phyloP scores from a whole-genome alignment of 352 stramenopile genomes.

The Globisporangium irregulare region DNA sequence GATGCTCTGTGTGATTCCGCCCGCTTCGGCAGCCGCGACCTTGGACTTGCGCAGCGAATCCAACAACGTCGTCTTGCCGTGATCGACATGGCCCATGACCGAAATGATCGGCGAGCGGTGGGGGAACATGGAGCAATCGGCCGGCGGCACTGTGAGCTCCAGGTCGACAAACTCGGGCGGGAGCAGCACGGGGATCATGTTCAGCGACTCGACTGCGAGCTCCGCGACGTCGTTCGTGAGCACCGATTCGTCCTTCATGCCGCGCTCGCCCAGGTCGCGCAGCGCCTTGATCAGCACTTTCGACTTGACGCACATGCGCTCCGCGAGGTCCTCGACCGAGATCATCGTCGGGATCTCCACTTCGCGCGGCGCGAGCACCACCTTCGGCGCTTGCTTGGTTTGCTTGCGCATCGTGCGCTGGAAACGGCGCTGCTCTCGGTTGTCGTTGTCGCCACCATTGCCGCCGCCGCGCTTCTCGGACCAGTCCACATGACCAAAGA shows the following conservation, averaged over 20 bases:
- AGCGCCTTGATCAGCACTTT: constrained; percentile 61
- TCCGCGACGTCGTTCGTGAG: constrained; percentile 75
- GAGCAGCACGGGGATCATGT: constrained; percentile 84
- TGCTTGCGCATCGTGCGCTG: constrained; percentile 61
- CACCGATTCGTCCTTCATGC: constrained; percentile 66
- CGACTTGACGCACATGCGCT: constrained; percentile 80
- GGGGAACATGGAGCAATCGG: constrained; percentile 67
- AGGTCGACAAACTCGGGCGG: constrained; percentile 80
- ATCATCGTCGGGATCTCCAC: constrained; percentile 77
- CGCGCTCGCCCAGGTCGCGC: constrained; percentile 64
- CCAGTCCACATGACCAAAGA: constrained; percentile 82
- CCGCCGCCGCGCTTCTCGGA: constrained; percentile 27
- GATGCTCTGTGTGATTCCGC: constrained; percentile 99
- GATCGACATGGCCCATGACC: constrained; percentile 99
- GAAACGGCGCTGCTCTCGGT: constrained; percentile 60
- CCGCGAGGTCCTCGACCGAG: constrained; percentile 72
- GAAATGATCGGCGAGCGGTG: constrained; percentile 93
- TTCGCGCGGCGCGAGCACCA: constrained; percentile 48
- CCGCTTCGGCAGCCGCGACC: constrained; percentile 93
- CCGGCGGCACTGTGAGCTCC: constrained; percentile 56
- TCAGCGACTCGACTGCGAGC: constrained; percentile 75
- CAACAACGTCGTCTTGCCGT: constrained; percentile 99
- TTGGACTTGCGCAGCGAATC: constrained; percentile 91
- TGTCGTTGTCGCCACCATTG: constrained; percentile 27
- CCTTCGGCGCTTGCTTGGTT: constrained; percentile 35